A percentile compares a stretch with the other conserved stretches of the same genome.
Evolutionary conservation across 805 yeast genomes (phyloP).

Genomic region (Phaffomyces opuntiae): DNA sequence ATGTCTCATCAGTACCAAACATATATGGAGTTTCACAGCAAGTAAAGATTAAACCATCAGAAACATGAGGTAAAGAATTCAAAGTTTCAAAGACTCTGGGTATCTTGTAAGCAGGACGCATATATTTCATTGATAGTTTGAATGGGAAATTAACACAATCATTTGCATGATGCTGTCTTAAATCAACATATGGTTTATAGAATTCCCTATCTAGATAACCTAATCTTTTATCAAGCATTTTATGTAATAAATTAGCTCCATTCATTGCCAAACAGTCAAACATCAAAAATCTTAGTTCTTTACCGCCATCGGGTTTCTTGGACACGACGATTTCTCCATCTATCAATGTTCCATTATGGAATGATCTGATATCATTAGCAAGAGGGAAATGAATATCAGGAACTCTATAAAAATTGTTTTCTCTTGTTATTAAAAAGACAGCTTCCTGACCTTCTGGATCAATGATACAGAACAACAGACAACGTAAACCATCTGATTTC

Average conservation of each 20-base stretch:
- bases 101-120: conserved; percentile 78
- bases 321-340: conserved; percentile 93
- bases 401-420: conserved; percentile 75
- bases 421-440: conserved; percentile 82
- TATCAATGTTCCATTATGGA: conserved; percentile 81
- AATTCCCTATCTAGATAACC: conserved; percentile 81
- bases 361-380: conserved; percentile 40
- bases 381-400: conserved; percentile 82
- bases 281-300: conserved; percentile 72
- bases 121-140: conserved; percentile 77
- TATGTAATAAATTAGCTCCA: conserved; percentile 59
- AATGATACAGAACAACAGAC: conserved; percentile 58
- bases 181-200: conserved; percentile 71
- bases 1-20: conserved; percentile 79
- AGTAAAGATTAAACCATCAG: conserved; percentile 92
- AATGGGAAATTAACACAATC: conserved; percentile 75
- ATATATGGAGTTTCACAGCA: conserved; percentile 83
- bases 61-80: conserved; percentile 71
- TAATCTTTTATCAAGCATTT: conserved; percentile 72
- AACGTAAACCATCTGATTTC: conserved; percentile 88
- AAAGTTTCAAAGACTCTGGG: conserved; percentile 66
- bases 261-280: conserved; percentile 89
- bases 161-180: conserved; percentile 65
- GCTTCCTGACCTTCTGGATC: conserved; percentile 79
- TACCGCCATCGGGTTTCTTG: conserved; percentile 46